Evolutionary conservation across 1,284 basidiomycete genomes (phyloP).

Genomic region (Cryptococcus wingfieldii): DNA sequence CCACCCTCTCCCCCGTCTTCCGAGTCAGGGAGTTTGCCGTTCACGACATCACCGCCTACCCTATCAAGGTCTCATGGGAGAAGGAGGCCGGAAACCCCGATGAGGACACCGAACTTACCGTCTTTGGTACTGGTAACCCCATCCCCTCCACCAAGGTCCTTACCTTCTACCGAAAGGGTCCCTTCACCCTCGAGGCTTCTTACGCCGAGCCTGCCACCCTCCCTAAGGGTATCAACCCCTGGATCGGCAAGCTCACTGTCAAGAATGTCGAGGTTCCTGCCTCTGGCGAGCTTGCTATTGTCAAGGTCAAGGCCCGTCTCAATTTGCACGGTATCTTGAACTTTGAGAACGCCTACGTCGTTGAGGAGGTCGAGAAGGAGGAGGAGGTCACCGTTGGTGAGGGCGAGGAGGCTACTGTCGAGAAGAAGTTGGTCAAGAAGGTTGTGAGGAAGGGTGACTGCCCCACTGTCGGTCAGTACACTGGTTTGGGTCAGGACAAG

Average conservation of each 20-base stretch:
- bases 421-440: constrained; percentile 60
- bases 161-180: constrained; percentile 82
- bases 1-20: constrained; percentile 91
- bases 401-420: constrained; percentile 62
- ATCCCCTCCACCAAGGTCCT: constrained; percentile 90
- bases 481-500: constrained; percentile 59
- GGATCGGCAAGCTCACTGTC: constrained; percentile 71
- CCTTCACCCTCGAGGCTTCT: constrained; percentile 78
- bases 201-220: constrained; percentile 68
- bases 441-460: constrained; percentile 76
- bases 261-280: constrained; percentile 66
- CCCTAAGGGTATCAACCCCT: constrained; percentile 75
- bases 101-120: constrained; percentile 80
- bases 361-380: constrained; percentile 71
- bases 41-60: constrained; percentile 75
- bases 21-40: constrained; percentile 87
- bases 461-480: constrained; percentile 62
- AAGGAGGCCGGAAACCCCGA: constrained; percentile 67
- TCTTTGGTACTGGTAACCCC: constrained; percentile 75
- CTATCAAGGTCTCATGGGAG: constrained; percentile 83
- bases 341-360: constrained; percentile 74
- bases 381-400: constrained; percentile 55
- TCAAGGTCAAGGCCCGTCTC: constrained; percentile 84
- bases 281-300: constrained; percentile 66
- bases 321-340: constrained; percentile 79